Percentiles rank a stretch among this genome's conserved stretches.
Conservation (phyloP, 495 filamentous ascomycete genomes). For the Letharia columbiana region DNA sequence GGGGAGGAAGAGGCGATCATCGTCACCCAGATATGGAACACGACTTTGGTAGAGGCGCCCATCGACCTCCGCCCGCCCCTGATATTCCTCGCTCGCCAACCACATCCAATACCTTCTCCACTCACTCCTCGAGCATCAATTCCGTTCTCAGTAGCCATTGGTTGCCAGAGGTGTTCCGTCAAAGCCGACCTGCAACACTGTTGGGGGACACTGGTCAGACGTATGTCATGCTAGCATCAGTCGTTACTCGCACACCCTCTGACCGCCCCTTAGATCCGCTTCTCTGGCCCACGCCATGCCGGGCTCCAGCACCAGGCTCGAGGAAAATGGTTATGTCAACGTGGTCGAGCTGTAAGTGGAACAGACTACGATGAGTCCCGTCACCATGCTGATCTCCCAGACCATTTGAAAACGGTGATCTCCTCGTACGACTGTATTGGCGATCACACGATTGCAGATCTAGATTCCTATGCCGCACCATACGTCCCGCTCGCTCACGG, state of each 20-base stretch:
- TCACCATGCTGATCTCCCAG: constrained; percentile 22
- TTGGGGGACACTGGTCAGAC: constrained; percentile 34
- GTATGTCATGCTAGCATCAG: constrained; percentile 29
- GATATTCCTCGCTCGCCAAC: constrained; percentile 37
- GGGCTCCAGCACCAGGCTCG: not conserved
- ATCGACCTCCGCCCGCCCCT: constrained; percentile 30
- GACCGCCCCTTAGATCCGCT: constrained; percentile 35
- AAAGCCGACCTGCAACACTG: constrained; percentile 32
- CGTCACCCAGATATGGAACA: constrained; percentile 2
- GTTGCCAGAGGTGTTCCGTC: constrained; percentile 43
- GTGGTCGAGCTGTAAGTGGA: constrained; percentile 40
- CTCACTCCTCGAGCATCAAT: constrained; percentile 31
- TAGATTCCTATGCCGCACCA: constrained; percentile 48
- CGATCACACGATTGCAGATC: constrained; percentile 45
- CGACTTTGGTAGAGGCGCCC: not conserved
- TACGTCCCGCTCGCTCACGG: constrained; percentile 31
- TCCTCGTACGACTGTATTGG: constrained; percentile 49
- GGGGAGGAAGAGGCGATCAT: not conserved
- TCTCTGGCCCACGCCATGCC: constrained; percentile 33
- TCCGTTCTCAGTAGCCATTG: constrained; percentile 38
- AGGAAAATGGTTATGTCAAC: constrained; percentile 25
- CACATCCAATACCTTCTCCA: constrained; percentile 32
- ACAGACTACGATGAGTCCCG: constrained; percentile 1
- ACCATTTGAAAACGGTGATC: constrained; percentile 38
- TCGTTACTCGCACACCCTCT: constrained; percentile 15